Evolutionary conservation across 1,284 basidiomycete genomes (phyloP).

Genomic region (Marasmius oreades): DNA sequence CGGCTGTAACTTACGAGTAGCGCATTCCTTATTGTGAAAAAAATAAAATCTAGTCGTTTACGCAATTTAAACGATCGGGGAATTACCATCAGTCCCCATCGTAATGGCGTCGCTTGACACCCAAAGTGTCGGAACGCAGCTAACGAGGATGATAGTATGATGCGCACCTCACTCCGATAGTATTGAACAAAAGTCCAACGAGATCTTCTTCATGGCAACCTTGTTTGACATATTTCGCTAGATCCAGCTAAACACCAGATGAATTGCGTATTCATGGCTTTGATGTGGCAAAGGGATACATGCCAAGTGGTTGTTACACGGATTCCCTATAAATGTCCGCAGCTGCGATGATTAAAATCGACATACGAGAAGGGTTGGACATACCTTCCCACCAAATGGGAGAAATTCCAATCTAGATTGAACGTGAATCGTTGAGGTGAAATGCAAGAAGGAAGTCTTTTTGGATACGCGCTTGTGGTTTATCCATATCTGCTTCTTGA

Average conservation of each 20-base stretch:
- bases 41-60: not conserved
- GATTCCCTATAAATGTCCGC: constrained; percentile 52
- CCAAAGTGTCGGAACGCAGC: not conserved
- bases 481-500: constrained; percentile 76
- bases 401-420: constrained; percentile 71
- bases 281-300: constrained; percentile 15
- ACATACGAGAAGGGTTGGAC: constrained; percentile 16
- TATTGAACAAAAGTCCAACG: constrained; percentile 77
- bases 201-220: constrained; percentile 75
- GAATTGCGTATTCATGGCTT: not conserved
- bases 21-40: constrained; percentile 56
- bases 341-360: not conserved
- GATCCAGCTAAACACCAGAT: constrained; percentile 51
- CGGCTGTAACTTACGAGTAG: constrained; percentile 60
- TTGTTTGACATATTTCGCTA: constrained; percentile 71
- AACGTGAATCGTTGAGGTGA: not conserved
- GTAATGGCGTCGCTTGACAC: constrained; percentile 69
- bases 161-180: constrained; percentile 71
- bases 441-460: not conserved
- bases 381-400: constrained; percentile 86
- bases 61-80: not conserved
- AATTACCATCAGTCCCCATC: constrained; percentile 76
- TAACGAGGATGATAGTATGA: not conserved
- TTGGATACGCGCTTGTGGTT: constrained; percentile 58
- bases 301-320: constrained; percentile 78